Evolutionary conservation across 2,329 filamentous ascomycete genomes (phyloP).

Genomic region (Monilinia polystroma): DNA sequence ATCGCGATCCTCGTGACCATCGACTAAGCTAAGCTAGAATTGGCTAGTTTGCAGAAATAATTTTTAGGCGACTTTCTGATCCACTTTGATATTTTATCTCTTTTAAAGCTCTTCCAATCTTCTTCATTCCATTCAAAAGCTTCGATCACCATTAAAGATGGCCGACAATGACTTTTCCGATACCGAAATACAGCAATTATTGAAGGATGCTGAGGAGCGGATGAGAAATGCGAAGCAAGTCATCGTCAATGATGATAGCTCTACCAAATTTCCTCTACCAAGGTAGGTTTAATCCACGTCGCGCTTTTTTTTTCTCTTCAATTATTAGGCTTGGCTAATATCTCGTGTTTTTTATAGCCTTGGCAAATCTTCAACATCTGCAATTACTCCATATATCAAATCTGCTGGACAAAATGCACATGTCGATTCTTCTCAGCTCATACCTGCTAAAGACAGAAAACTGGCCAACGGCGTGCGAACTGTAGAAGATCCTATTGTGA

Average conservation of each 20-base stretch:
- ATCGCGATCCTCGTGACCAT: neutral
- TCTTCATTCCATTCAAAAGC: neutral
- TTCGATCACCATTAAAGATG: slow-evolving; percentile 28
- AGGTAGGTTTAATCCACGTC: slow-evolving; percentile 4
- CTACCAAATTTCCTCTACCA: slow-evolving; percentile 25
- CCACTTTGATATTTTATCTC: slow-evolving; percentile 13
- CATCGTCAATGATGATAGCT: slow-evolving; percentile 13
- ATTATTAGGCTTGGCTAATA: neutral
- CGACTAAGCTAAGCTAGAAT: neutral
- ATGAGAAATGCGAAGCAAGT: slow-evolving; percentile 45
- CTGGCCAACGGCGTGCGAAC: slow-evolving; percentile 50
- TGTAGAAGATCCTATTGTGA: slow-evolving; percentile 52
- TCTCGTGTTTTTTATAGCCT: slow-evolving; percentile 2
- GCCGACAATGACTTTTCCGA: slow-evolving; percentile 54
- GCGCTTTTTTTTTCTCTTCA: neutral
- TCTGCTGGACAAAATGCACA: slow-evolving; percentile 52
- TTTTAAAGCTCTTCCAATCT: slow-evolving; percentile 10
- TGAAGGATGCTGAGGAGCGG: slow-evolving; percentile 61
- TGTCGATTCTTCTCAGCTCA: slow-evolving; percentile 51
- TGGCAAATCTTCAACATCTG: slow-evolving; percentile 15
- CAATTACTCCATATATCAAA: slow-evolving; percentile 53
- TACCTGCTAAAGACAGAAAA: slow-evolving; percentile 48
- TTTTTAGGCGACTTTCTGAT: slow-evolving; percentile 21
- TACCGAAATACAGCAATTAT: slow-evolving; percentile 61
- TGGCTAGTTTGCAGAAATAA: slow-evolving; percentile 13